Percentiles rank a stretch among this genome's conserved stretches.
These are phyloP conservation scores for Peziza echinospora DNA, from an alignment of 495 filamentous ascomycete genomes.

Conservation along the genomic window DNA sequence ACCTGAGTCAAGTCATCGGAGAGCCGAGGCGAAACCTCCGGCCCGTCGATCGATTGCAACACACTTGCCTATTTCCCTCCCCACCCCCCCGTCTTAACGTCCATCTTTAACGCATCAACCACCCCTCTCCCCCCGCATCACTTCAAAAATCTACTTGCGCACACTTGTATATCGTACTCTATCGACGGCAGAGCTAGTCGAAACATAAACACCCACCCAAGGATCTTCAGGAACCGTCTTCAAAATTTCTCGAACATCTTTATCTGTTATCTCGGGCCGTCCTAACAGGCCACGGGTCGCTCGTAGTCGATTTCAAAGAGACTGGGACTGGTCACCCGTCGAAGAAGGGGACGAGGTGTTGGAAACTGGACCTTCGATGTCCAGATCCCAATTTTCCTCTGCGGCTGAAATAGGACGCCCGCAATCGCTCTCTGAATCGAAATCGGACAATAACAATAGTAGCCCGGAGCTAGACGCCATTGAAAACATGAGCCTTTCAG, in stretches of 20 bases:
- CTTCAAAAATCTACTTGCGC: not conserved
- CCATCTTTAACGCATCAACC: no score
- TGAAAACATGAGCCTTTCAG: constrained; percentile 17
- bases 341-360: not conserved
- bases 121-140: no score
- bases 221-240: not conserved
- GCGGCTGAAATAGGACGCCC: not conserved
- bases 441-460: constrained; percentile 14
- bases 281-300: not conserved
- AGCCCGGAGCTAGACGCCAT: constrained; percentile 17
- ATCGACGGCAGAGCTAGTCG: not conserved
- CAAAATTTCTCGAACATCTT: not conserved
- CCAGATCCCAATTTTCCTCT: not conserved
- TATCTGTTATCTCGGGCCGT: not conserved
- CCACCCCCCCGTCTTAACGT: no score
- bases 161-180: not conserved
- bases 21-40: no score
- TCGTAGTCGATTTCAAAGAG: not conserved
- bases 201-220: not conserved
- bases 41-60: no score
- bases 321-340: not conserved
- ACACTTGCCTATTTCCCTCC: no score
- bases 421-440: constrained; percentile 5
- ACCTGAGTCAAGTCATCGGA: no score
- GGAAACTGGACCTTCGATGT: not conserved